Base-by-base conservation (phyloP, 352 stramenopile species). In the Phytopythium boreale region DNA sequence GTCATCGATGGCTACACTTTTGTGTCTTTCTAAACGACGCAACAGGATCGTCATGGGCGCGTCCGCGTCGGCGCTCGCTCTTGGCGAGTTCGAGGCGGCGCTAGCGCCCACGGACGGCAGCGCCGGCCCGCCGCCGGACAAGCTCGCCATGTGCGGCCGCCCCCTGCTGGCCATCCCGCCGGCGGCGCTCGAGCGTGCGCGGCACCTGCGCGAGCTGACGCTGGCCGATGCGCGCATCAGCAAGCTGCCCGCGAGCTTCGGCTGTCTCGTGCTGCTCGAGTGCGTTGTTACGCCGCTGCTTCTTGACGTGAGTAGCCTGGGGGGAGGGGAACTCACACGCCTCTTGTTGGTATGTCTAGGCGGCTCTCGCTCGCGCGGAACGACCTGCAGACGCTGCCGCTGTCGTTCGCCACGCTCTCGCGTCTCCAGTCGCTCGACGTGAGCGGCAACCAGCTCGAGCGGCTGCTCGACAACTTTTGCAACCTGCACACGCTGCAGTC, bases 391-490 rank as follows among this genome's bases (percentile, higher is more conserved):
- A 70, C 74, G 34, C 69, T 89, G 12, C 80, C 80, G 22, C 64
- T 89, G 24, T 89, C 80, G 12, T 85, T 89, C 44, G 67, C 78
- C 27, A 69, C 84, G 29, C 68, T 89, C 6, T 41, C 61, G 29
- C 67, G 58, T 5, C 67, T 89, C 1, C 64, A 62, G 9, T 62
- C 66, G 14, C 65, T 87, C 0, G 73, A 89, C 50, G 50, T 87
- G 46, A 82, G 77, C 51, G 60, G 66, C 50, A 89, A 89, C 39
- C 57, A 71, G 22, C 27, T 89, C 4, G 66, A 76, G 19, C 71
- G 67, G 0, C 67, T 89, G 2, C 41, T 85, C 2, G 80, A 78
- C 17, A 89, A 84, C 46, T 85, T 89, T 31, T 87, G 77, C 55
- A 64, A 85, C 47, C 53, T 89, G 22, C 41, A 52, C 4, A 49